Conservation (phyloP, 2,329 filamentous ascomycete genomes). For the Nemania sp. region DNA sequence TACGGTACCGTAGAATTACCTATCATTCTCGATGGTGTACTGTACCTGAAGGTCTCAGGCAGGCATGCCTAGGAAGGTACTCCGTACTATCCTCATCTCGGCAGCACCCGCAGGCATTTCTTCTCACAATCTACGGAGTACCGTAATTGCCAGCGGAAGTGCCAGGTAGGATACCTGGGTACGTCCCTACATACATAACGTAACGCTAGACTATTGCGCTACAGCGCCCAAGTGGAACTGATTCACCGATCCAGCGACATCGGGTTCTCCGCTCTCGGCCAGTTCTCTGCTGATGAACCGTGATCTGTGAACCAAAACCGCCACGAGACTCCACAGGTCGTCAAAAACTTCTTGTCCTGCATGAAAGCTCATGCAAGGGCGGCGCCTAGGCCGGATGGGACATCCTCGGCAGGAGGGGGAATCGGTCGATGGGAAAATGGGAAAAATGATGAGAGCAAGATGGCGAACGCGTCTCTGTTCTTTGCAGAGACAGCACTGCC, state of each 20-base stretch:
- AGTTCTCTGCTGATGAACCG: background rate
- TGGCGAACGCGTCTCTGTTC: too few species aligned
- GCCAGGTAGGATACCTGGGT: background rate
- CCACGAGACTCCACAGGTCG: slow-evolving; percentile 21
- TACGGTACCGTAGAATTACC: too few species aligned
- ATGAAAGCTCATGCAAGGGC: slow-evolving; percentile 29
- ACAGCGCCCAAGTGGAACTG: slow-evolving; percentile 15
- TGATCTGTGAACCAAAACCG: slow-evolving; percentile 9
- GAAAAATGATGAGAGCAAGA: slow-evolving; percentile 8
- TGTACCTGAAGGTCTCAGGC: too few species aligned
- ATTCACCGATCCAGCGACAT: slow-evolving; percentile 31
- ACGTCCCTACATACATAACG: background rate
- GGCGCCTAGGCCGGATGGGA: background rate
- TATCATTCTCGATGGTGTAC: too few species aligned
- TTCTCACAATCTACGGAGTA: background rate
- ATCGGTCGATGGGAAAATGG: background rate
- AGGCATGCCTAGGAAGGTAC: too few species aligned
- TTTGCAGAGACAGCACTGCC: too few species aligned
- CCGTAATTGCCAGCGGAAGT: background rate
- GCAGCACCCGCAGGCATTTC: slow-evolving; percentile 15
- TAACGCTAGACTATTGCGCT: background rate
- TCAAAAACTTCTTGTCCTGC: slow-evolving; percentile 20
- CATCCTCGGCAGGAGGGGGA: background rate
- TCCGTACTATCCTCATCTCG: slow-evolving; percentile 2
- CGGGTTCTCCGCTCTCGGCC: slow-evolving; percentile 19